Conservation (phyloP, 805 yeast species). For the Spathaspora hagerdaliae region DNA sequence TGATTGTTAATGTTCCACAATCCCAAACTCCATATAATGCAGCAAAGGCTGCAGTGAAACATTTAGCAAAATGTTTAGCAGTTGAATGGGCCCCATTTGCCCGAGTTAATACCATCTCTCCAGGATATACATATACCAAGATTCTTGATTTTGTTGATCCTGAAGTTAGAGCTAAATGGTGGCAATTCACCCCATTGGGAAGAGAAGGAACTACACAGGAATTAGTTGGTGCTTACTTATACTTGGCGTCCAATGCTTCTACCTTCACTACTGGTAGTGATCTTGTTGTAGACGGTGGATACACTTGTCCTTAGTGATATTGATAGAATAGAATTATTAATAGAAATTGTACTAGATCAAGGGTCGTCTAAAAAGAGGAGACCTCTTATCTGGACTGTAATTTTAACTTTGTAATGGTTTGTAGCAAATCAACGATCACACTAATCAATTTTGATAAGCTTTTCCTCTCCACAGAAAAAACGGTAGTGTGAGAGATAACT, state of each 20-base stretch:
- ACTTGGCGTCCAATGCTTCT: slow-evolving; percentile 76
- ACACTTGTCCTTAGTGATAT: slow-evolving; percentile 18
- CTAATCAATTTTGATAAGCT: no score
- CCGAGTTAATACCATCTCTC: slow-evolving; percentile 71
- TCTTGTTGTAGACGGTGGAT: slow-evolving; percentile 76
- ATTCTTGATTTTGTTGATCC: slow-evolving; percentile 32
- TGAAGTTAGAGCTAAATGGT: slow-evolving; percentile 33
- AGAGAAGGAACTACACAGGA: slow-evolving; percentile 41
- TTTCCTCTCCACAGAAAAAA: no score
- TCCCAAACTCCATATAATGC: slow-evolving; percentile 82
- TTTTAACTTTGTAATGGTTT: no score
- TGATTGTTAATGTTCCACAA: slow-evolving; percentile 83
- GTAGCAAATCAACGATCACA: no score
- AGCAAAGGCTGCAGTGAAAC: slow-evolving; percentile 62
- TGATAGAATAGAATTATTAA: no score
- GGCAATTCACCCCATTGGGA: slow-evolving; percentile 38
- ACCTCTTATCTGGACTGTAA: no score
- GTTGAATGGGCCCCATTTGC: slow-evolving; percentile 83
- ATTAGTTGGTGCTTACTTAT: slow-evolving; percentile 68
- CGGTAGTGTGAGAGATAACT: no score
- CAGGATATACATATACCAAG: slow-evolving; percentile 39
- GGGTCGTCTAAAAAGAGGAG: no score
- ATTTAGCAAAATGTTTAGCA: slow-evolving; percentile 72
- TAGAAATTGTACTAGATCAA: no score
- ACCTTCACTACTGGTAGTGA: slow-evolving; percentile 78